Conservation (phyloP, 2,329 filamentous ascomycete species). For the Periconia sp. region DNA sequence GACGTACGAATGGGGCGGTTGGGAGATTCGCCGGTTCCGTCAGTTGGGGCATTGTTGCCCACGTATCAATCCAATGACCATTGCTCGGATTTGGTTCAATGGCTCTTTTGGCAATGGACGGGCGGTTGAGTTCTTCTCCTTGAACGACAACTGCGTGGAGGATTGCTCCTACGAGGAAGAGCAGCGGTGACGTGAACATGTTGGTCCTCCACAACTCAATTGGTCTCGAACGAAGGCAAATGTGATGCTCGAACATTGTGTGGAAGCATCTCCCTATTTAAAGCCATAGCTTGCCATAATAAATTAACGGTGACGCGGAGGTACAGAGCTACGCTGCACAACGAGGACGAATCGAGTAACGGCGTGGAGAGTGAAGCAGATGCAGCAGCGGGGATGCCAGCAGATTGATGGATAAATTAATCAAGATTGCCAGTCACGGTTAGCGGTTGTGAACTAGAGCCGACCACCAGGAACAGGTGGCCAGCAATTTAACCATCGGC, state of each 20-base stretch:
- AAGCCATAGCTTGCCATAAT: constrained; percentile 8
- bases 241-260: background rate
- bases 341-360: constrained; percentile 16
- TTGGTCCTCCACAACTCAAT: background rate
- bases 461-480: constrained; percentile 6
- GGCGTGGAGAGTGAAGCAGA: background rate
- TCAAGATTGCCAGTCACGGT: constrained; percentile 23
- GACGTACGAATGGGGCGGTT: constrained; percentile 54
- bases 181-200: constrained; percentile 19
- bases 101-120: constrained; percentile 8
- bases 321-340: constrained; percentile 15
- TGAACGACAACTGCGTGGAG: constrained; percentile 12
- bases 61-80: constrained; percentile 63
- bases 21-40: constrained; percentile 65
- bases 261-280: constrained; percentile 12
- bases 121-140: constrained; percentile 8
- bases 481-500: constrained; percentile 24
- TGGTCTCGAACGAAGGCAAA: background rate
- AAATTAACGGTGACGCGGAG: constrained; percentile 22
- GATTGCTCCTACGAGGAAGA: constrained; percentile 10
- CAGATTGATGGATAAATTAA: constrained; percentile 37
- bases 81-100: constrained; percentile 28
- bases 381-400: constrained; percentile 22
- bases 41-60: constrained; percentile 67
- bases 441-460: constrained; percentile 17